Evolutionary conservation across 345 rosid genomes (phyloP), one percentile per base, ranked within the genome.

Genomic region (Syzygium aromaticum): DNA sequence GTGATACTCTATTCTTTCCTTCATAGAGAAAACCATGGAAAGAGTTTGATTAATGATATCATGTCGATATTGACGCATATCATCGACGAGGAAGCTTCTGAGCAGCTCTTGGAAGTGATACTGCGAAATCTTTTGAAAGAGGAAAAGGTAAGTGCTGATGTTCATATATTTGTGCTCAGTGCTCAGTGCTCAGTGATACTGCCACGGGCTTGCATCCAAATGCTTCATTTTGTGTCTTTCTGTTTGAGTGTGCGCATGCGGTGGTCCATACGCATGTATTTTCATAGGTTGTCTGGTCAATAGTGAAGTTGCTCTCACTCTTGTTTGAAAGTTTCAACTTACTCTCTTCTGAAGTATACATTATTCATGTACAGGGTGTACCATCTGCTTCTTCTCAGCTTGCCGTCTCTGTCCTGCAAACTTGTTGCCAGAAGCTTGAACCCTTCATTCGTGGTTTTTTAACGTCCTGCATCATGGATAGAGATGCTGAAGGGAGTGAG

Each of bases 101-200:
- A 90, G 86, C 88, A 90, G 19, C 93, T 95, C 88, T 85, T 90
- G 53, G 92, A 93, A 59, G 87, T 93, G 89, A 90, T 96, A 91
- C 87, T 97, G 94, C 92, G 85, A 87, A 95, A 92, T 92, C 99
- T 97, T 88, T 87, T 95, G 59, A 91, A 93, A 92, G 96, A 95
- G 87, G 93, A 88, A 89, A 91, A 90, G 94, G 99, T 92, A 90
- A 88, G 91, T 84, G 87, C 87, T 82, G 86, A 59, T 87, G 77
- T 49, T 87, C 52, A 52, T 85, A 14, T 14, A 64, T 84, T 82
- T 54, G 59, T 73, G 46, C 14, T 33, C 80, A 19, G 46, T 73
- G 46, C 14, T 33, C 80, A 19, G 46, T 73, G 80, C 46, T 85
- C 22, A 33, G 49, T 73, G 80, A 73, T 73, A 11, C 80, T 73